phyloP scores from a whole-genome alignment of 2,329 filamentous ascomycete genomes.

The Chalaropsis thielavioides region DNA sequence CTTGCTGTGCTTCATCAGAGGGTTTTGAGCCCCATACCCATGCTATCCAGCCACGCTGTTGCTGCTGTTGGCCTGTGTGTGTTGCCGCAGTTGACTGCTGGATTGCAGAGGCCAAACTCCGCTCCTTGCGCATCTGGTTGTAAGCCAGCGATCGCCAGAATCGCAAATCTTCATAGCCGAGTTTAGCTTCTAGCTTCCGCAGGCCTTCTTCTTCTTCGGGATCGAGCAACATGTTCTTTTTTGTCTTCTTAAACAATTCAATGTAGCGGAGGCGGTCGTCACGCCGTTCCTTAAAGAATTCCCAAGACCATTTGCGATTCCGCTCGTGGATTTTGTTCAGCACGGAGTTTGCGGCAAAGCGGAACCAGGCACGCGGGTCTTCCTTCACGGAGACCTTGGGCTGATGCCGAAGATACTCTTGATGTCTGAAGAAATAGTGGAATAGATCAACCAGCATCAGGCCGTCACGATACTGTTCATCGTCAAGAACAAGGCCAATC shows the following conservation, averaged over 20 bases:
- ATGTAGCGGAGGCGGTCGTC: constrained; percentile 86
- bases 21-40: constrained; percentile 84
- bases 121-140: constrained; percentile 84
- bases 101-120: constrained; percentile 8
- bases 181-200: constrained; percentile 66
- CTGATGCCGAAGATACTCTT: constrained; percentile 88
- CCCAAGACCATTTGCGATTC: constrained; percentile 91
- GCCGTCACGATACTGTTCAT: constrained; percentile 91
- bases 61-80: constrained; percentile 50
- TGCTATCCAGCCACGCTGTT: constrained; percentile 73
- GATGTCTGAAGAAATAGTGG: constrained; percentile 94
- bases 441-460: constrained; percentile 98
- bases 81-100: constrained; percentile 32
- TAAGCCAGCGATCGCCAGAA: constrained; percentile 94
- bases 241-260: constrained; percentile 88
- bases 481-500: constrained; percentile 92
- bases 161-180: constrained; percentile 84
- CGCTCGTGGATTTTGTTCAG: constrained; percentile 88
- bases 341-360: constrained; percentile 79
- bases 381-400: constrained; percentile 76
- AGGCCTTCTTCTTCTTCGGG: constrained; percentile 58
- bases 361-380: constrained; percentile 82
- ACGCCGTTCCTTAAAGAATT: constrained; percentile 79
- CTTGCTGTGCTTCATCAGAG: constrained; percentile 26
- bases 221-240: constrained; percentile 54